phyloP scores from a whole-genome alignment of 495 filamentous ascomycete species.

The Cercophora sp. region DNA sequence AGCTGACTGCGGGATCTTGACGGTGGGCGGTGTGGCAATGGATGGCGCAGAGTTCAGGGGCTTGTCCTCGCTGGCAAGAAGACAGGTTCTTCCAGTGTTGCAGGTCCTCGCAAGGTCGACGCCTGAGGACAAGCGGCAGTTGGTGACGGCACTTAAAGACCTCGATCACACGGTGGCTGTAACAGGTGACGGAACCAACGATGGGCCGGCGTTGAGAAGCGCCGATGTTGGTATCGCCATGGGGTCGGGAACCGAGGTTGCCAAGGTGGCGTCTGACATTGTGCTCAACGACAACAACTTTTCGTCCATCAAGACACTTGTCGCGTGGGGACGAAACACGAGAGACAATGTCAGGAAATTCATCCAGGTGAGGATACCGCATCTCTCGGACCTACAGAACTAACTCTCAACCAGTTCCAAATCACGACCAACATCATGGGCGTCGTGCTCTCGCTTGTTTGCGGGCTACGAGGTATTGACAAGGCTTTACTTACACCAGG shows the following conservation, averaged over 20 bases:
- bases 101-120: constrained; percentile 83
- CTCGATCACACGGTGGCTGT: constrained; percentile 89
- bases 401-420: constrained; percentile 63
- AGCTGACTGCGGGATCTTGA: constrained; percentile 76
- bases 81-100: constrained; percentile 64
- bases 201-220: constrained; percentile 80
- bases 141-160: constrained; percentile 76
- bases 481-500: too few species aligned
- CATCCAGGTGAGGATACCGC: constrained; percentile 52
- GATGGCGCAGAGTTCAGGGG: constrained; percentile 78
- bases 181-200: constrained; percentile 90
- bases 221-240: constrained; percentile 92
- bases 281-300: constrained; percentile 95
- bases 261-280: constrained; percentile 90
- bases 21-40: constrained; percentile 71
- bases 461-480: too few species aligned
- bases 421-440: constrained; percentile 89
- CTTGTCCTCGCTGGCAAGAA: constrained; percentile 63
- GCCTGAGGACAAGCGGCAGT: constrained; percentile 76
- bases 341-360: constrained; percentile 92
- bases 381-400: not conserved
- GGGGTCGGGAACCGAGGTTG: constrained; percentile 88
- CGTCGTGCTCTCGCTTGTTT: constrained; percentile 78
- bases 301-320: constrained; percentile 80
- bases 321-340: constrained; percentile 84